Evolutionary conservation across 73 alveolate species (phyloP), one percentile per base, ranked within the genome.

Genomic region (Symbiodinium pilosum): DNA sequence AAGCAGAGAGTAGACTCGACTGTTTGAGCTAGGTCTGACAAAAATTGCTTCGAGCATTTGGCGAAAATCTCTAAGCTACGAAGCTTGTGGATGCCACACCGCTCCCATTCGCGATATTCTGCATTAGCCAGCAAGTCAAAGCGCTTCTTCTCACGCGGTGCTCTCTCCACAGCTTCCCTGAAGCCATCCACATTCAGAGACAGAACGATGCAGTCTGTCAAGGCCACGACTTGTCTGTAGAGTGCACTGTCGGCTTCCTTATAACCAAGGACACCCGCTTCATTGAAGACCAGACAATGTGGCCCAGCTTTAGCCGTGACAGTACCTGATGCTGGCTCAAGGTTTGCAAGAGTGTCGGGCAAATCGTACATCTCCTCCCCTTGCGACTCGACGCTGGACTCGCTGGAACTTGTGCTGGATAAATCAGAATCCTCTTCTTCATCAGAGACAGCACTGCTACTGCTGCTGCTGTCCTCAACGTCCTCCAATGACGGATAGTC

Each of bases 301-400:
- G 97, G 97, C 7, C 97, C 97, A 0, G 97, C 97, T 40, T 71
- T 91, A n/a, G 97, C 97, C 83, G 68, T 52, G 6, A n/a, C 97
- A 41, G 89, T 26, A 69, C 88, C 81, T 69, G 89, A 18, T 21
- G 75, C 30, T 4, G 97, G 97, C 56, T 91, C 89, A 40, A 91
- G 59, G n/a, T 42, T 68, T 26, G 97, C 81, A 39, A 91, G 88
- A 7, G 97, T 91, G 28, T 91, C 97, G 32, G 97, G 97, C 89
- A 91, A n/a, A 32, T 91, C 97, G 43, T 91, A 91, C 44, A 34
- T 18, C 43, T 73, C 85, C 30, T 34, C 85, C 34, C 85, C 28
- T 12, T 36, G 44, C 44, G 44, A 32, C 14, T 30, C 28, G 44
- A 30, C 8, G 9, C 43, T 43, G 11, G 44, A 9, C 26, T 38